Evolutionary conservation across 1,284 basidiomycete genomes (phyloP).

Genomic region (Pterulicium gracile): DNA sequence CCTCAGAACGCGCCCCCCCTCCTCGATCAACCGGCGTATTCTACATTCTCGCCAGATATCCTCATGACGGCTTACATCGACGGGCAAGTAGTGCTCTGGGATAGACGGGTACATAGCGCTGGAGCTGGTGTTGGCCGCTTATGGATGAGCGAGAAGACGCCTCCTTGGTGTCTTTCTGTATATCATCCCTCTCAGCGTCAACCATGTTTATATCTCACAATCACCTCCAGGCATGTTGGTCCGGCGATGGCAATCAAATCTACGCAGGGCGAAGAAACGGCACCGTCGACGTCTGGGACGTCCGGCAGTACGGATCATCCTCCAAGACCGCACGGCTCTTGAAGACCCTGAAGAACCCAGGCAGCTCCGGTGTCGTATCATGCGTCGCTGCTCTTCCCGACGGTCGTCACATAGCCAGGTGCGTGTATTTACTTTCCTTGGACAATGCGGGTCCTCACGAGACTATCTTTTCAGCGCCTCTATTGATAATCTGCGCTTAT

Average conservation of each 20-base stretch:
- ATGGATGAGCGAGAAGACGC: slow-evolving; percentile 81
- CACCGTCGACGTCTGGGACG: slow-evolving; percentile 91
- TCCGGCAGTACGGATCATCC: slow-evolving; percentile 59
- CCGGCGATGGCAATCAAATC: slow-evolving; percentile 77
- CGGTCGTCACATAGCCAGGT: slow-evolving; percentile 85
- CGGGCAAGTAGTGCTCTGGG: slow-evolving; percentile 89
- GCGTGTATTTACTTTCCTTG: slow-evolving; percentile 20
- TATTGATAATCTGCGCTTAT: slow-evolving; percentile 87
- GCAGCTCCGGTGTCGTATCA: slow-evolving; percentile 85
- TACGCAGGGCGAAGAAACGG: slow-evolving; percentile 90
- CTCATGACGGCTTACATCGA: slow-evolving; percentile 88
- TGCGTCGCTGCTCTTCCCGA: slow-evolving; percentile 89
- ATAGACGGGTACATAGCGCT: slow-evolving; percentile 58
- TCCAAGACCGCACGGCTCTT: slow-evolving; percentile 59
- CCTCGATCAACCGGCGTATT: slow-evolving; percentile 49
- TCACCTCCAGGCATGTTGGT: slow-evolving; percentile 79
- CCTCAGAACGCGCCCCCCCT: slow-evolving; percentile 67
- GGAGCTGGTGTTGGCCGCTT: slow-evolving; percentile 74
- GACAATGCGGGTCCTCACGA: slow-evolving; percentile 5
- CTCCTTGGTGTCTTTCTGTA: slow-evolving; percentile 93
- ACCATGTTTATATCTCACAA: slow-evolving; percentile 5
- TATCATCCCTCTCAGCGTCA: slow-evolving; percentile 17
- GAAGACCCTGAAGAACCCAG: slow-evolving; percentile 77
- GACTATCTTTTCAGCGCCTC: slow-evolving; percentile 53
- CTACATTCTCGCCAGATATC: slow-evolving; percentile 71